A percentile compares a stretch with the other conserved stretches of the same genome.
Evolutionary conservation across 2,329 filamentous ascomycete genomes (phyloP).

Genomic region (Fusarium circinatum): DNA sequence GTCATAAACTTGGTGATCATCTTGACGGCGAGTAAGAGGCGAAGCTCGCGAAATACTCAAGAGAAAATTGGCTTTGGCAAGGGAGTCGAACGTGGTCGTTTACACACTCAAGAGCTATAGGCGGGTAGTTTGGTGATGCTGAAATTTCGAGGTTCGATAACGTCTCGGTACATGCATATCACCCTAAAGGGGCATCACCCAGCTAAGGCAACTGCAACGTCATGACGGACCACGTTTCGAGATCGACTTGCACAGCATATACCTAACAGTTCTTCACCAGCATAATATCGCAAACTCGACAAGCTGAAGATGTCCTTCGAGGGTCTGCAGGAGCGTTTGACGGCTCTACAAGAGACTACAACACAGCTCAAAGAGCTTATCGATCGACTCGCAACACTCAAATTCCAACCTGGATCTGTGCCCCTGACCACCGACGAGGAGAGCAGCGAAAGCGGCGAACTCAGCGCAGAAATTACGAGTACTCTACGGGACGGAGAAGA

Average conservation of each 20-base stretch:
- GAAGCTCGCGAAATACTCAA: conserved; percentile 1
- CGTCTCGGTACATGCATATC: conserved; percentile 40
- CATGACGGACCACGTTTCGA: conserved; percentile 44
- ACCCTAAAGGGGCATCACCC: conserved; percentile 27
- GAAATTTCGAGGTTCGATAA: conserved; percentile 38
- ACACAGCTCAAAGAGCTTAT: conserved; percentile 68
- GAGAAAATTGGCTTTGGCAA: neutral
- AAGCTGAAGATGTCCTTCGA: conserved; percentile 63
- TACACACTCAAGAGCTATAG: neutral
- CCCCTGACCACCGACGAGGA: conserved; percentile 61
- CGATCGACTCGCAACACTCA: conserved; percentile 65
- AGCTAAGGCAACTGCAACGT: conserved; percentile 34
- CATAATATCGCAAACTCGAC: neutral
- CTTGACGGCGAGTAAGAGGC: conserved; percentile 42
- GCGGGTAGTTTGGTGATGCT: conserved; percentile 18
- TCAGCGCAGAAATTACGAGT: conserved; percentile 83
- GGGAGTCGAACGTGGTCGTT: conserved; percentile 21
- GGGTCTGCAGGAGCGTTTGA: conserved; percentile 69
- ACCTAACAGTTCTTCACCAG: neutral
- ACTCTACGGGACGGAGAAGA: conserved; percentile 82
- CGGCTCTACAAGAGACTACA: conserved; percentile 69
- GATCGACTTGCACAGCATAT: conserved; percentile 8
- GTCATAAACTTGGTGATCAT: conserved; percentile 92
- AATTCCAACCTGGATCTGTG: conserved; percentile 68
- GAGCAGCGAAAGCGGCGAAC: conserved; percentile 71